Evolutionary conservation across 2,329 filamentous ascomycete genomes (phyloP).

Genomic region (Samsoniella hepiali): DNA sequence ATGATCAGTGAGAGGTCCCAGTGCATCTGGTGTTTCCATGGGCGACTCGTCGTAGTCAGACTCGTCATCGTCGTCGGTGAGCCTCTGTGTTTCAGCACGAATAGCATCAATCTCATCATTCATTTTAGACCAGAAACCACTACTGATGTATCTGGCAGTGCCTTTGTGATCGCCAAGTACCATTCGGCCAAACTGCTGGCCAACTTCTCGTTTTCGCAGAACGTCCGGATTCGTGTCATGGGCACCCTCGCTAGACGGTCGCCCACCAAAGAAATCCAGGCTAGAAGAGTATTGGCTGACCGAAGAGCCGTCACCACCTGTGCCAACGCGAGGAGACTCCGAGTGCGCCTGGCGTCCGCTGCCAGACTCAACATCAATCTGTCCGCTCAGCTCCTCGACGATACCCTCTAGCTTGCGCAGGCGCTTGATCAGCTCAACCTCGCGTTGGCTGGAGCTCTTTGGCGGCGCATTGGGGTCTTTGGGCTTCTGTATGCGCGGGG

Average conservation of each 20-base stretch:
- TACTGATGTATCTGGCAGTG: constrained; percentile 70
- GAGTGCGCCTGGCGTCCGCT: constrained; percentile 30
- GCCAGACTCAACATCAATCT: constrained; percentile 53
- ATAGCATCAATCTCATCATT: constrained; percentile 60
- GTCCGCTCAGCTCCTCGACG: constrained; percentile 65
- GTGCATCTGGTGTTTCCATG: constrained; percentile 36
- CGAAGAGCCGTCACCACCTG: not conserved
- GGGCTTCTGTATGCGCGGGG: constrained; percentile 62
- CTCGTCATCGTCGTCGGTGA: constrained; percentile 44
- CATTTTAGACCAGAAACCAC: constrained; percentile 71
- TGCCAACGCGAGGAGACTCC: constrained; percentile 12
- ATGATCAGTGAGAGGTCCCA: constrained; percentile 46
- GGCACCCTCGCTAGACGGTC: constrained; percentile 8
- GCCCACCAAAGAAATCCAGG: constrained; percentile 16
- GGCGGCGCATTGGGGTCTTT: constrained; percentile 62
- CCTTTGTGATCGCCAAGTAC: constrained; percentile 67
- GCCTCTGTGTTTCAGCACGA: constrained; percentile 46
- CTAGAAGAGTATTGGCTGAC: constrained; percentile 9
- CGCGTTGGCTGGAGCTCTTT: constrained; percentile 59
- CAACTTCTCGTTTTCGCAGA: constrained; percentile 28
- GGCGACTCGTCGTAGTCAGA: constrained; percentile 62
- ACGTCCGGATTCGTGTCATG: constrained; percentile 27
- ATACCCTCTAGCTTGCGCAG: constrained; percentile 72
- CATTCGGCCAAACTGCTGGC: constrained; percentile 60
- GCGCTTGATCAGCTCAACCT: constrained; percentile 68